Base-by-base conservation (phyloP, 2,329 filamentous ascomycete species). In the Fusarium goolgardi region DNA sequence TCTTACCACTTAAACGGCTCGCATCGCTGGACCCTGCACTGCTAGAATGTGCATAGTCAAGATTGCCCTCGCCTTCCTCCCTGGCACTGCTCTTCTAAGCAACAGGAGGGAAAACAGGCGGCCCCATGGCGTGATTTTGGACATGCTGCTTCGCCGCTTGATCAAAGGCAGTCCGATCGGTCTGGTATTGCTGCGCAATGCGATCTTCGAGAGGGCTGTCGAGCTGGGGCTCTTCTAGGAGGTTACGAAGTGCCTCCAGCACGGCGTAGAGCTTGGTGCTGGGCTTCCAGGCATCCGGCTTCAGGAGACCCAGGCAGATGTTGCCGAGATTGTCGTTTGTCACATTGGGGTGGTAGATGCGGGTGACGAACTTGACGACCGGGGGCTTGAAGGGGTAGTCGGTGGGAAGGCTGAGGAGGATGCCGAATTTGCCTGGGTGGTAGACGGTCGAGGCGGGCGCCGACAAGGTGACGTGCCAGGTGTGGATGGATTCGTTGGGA, bases 281-380 rank as follows among this genome's bases (percentile, higher is more conserved):
- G 20, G 94, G 94, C 85, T 97, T 97, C 94, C 94, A 97, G 80
- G 93, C 90, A 74, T 97, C 93, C 31, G 90, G 79, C 77, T 94
- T 93, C 72, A 97, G 88, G 79, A 94, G 87, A 63, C 88, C 89
- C 44, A 97, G 85, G 81, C 94, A 97, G 88, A 97, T 92, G 80
- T 86, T 90, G 65, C 94, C 94, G 71, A 89, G 87, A 76, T 87
- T 86, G 79, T 97, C 94, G 85, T 97, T 96, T 76, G 91, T 93
- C 62, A 97, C 88, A 81, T 97, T 97, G 44, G 94, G 94, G 82
- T 97, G 94, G 86, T 97, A 97, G 84, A 97, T 92, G 81, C 94
- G 95, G 52, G 94, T 97, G 70, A 84, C 82, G 85, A 97, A 97
- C 76, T 86, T 88, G 72, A 97, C 85, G 63, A 86, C 83, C 18